phyloP scores from a whole-genome alignment of 768 basidiomycete species.

The Kwoniella europaea region DNA sequence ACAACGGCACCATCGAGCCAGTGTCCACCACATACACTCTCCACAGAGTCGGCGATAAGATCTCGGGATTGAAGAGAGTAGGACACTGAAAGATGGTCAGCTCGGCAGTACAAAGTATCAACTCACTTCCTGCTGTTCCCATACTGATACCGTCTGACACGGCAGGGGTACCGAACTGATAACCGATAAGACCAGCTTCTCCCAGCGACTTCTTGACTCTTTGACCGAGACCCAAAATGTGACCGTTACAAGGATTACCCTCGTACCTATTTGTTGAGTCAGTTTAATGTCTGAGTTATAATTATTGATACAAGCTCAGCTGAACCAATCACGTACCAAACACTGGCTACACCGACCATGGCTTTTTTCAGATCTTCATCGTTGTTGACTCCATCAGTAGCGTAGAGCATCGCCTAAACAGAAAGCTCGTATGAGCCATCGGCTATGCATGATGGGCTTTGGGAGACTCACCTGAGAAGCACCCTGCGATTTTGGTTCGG shows the following conservation, averaged over 20 bases:
- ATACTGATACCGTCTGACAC: slow-evolving; percentile 99
- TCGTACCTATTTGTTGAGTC: slow-evolving; percentile 74
- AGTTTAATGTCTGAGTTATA: no score
- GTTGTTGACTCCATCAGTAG: slow-evolving; percentile 84
- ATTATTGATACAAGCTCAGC: background rate
- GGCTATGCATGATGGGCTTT: background rate
- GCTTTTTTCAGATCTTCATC: slow-evolving; percentile 90
- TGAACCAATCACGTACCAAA: slow-evolving; percentile 70
- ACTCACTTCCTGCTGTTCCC: slow-evolving; percentile 91
- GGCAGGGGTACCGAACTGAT: slow-evolving; percentile 96
- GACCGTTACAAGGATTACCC: slow-evolving; percentile 98
- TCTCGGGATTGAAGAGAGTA: slow-evolving; percentile 94
- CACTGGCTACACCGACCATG: slow-evolving; percentile 96
- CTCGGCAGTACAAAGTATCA: background rate
- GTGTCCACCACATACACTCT: slow-evolving; percentile 93
- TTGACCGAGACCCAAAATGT: slow-evolving; percentile 86
- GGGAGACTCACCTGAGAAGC: slow-evolving; percentile 75
- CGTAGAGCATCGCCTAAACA: slow-evolving; percentile 91
- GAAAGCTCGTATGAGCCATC: background rate
- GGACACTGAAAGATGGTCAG: slow-evolving; percentile 42
- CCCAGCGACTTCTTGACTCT: slow-evolving; percentile 79
- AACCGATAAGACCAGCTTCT: slow-evolving; percentile 76
- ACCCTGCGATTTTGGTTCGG: slow-evolving; percentile 90
- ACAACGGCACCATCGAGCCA: slow-evolving; percentile 98
- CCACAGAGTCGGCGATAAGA: slow-evolving; percentile 95